Conservation (phyloP, 139 green algal species). For the Volvox africanus region DNA sequence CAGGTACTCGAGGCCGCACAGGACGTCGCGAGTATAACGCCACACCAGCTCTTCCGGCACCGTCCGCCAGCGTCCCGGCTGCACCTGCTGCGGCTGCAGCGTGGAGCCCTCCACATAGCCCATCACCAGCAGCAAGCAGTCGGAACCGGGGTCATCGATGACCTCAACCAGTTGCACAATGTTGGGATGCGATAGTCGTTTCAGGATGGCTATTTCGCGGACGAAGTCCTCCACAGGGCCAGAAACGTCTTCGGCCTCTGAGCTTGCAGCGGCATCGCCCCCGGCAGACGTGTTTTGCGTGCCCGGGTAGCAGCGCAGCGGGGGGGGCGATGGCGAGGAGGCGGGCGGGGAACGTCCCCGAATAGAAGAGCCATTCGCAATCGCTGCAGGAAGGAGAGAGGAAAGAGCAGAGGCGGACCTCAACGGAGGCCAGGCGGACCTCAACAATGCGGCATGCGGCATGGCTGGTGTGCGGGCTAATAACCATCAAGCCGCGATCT, state of each 20-base stretch:
- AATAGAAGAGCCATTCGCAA: no score
- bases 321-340: neutral
- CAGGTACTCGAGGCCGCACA: slow-evolving; percentile 74
- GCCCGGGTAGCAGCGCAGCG: neutral
- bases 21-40: slow-evolving; percentile 51
- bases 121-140: slow-evolving; percentile 76
- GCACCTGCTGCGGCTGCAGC: slow-evolving; percentile 49
- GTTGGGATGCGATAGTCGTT: slow-evolving; percentile 73
- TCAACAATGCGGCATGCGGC: no score
- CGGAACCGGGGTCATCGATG: slow-evolving; percentile 69
- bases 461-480: no score
- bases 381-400: no score
- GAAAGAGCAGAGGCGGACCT: no score
- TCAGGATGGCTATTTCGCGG: slow-evolving; percentile 74
- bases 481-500: no score
- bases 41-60: slow-evolving; percentile 58
- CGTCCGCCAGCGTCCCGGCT: slow-evolving; percentile 47
- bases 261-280: no score
- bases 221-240: slow-evolving; percentile 59
- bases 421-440: no score
- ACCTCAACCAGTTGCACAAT: slow-evolving; percentile 65
- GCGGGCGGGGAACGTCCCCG: neutral
- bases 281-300: neutral
- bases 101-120: slow-evolving; percentile 70
- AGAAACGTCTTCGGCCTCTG: no score